These are phyloP conservation scores for Fusarium sp. DNA, from an alignment of 2,329 filamentous ascomycete genomes.

Conservation along the genomic window DNA sequence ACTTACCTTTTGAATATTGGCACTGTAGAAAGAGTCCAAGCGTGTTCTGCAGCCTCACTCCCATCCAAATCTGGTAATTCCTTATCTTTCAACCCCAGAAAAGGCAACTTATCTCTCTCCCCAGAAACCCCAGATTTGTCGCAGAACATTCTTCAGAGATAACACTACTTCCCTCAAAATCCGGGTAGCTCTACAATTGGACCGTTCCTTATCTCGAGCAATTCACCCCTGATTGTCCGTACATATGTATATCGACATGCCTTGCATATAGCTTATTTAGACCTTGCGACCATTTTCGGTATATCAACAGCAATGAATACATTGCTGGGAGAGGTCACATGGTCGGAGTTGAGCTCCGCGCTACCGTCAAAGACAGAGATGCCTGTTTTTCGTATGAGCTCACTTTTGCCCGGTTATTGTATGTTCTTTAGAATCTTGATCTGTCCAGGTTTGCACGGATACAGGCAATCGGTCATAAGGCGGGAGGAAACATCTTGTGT, in stretches of 20 bases:
- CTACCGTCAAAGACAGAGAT: neutral
- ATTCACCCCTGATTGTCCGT: neutral
- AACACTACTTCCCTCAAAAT: slow-evolving; percentile 27
- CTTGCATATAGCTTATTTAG: slow-evolving; percentile 32
- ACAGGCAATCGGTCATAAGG: neutral
- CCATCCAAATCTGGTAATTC: slow-evolving; percentile 14
- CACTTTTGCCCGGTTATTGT: neutral
- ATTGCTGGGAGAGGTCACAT: slow-evolving; percentile 6
- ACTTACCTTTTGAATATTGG: neutral
- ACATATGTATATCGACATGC: slow-evolving; percentile 9
- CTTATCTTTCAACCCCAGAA: slow-evolving; percentile 34
- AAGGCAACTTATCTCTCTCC: slow-evolving; percentile 32
- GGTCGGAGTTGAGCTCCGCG: slow-evolving; percentile 2
- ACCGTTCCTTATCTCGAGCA: slow-evolving; percentile 30
- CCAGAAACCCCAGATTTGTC: slow-evolving; percentile 34
- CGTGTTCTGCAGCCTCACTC: neutral
- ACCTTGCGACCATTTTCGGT: neutral
- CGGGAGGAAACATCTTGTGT: neutral
- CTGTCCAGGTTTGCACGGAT: neutral
- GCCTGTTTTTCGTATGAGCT: neutral
- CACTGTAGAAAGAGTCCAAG: slow-evolving; percentile 3
- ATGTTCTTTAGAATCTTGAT: neutral
- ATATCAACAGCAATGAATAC: neutral
- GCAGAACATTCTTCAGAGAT: slow-evolving; percentile 26
- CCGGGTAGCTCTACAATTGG: slow-evolving; percentile 40